Percentiles rank a stretch among this genome's conserved stretches.
Evolutionary conservation across 1,139 yeast genomes (phyloP).

Genomic region (Pichia sp.): DNA sequence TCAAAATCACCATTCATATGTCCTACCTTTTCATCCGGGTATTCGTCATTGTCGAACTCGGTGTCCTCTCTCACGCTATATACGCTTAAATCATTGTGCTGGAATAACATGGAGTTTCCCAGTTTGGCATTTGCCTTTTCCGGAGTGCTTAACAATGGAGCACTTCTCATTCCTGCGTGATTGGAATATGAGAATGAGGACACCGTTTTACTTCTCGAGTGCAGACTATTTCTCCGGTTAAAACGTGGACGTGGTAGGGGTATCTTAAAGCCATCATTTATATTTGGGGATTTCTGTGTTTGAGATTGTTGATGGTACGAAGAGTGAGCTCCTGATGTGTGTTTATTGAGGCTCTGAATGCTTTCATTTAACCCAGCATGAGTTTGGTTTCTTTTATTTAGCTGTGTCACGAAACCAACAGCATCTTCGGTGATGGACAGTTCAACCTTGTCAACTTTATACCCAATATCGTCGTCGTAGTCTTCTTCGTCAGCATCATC

Average conservation of each 20-base stretch:
- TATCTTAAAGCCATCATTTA: slow-evolving; percentile 10
- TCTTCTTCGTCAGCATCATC: not conserved
- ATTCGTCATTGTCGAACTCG: too few species aligned
- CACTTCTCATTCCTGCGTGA: slow-evolving; percentile 7
- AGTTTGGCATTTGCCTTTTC: slow-evolving; percentile 10
- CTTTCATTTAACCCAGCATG: not conserved
- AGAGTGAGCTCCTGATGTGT: too few species aligned
- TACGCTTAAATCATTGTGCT: slow-evolving; percentile 5
- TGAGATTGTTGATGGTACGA: too few species aligned
- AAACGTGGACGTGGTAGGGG: slow-evolving; percentile 14
- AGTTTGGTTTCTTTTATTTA: not conserved
- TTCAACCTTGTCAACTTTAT: slow-evolving; percentile 2
- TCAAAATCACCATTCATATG: too few species aligned
- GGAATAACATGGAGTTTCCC: slow-evolving; percentile 3
- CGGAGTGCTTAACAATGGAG: slow-evolving; percentile 10
- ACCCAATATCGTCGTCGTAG: slow-evolving; percentile 1
- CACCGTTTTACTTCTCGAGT: slow-evolving; percentile 23
- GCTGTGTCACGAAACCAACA: too few species aligned
- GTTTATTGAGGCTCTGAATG: not conserved
- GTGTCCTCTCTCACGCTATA: slow-evolving; percentile 6
- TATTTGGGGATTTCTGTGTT: too few species aligned
- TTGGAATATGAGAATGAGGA: slow-evolving; percentile 15
- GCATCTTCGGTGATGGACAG: not conserved
- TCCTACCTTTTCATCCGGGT: too few species aligned
- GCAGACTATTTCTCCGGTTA: slow-evolving; percentile 17